Conservation (phyloP, 495 filamentous ascomycete species). For the Cercophora scortea region DNA sequence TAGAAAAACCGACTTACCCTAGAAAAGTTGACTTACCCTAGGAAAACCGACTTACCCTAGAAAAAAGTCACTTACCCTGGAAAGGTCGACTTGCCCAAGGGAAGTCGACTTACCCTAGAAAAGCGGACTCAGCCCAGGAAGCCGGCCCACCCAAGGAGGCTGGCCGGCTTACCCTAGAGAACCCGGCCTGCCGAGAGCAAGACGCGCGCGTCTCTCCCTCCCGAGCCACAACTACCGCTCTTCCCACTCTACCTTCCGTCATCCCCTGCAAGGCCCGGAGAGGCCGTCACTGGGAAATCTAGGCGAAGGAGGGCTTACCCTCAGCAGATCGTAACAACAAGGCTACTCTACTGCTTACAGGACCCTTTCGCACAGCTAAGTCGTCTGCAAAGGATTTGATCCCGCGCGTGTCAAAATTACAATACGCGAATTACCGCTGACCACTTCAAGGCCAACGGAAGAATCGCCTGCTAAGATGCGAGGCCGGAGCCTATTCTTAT, state of each 20-base stretch:
- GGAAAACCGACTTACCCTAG: no score
- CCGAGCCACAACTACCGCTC: slow-evolving; percentile 17
- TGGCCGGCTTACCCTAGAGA: no score
- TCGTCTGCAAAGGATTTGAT: slow-evolving; percentile 61
- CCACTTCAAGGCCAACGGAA: slow-evolving; percentile 18
- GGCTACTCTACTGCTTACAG: slow-evolving; percentile 56
- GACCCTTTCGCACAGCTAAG: slow-evolving; percentile 49
- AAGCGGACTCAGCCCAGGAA: no score
- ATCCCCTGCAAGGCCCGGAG: neutral
- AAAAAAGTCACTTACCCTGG: no score
- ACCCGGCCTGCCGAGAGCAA: no score
- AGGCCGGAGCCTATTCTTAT: slow-evolving; percentile 57
- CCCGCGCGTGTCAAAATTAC: slow-evolving; percentile 55
- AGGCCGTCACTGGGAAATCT: slow-evolving; percentile 31
- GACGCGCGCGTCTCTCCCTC: no score
- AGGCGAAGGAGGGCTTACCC: slow-evolving; percentile 48
- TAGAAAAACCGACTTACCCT: no score
- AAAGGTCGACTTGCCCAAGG: no score
- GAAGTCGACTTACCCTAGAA: no score
- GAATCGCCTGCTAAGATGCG: slow-evolving; percentile 42
- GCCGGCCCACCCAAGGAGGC: no score
- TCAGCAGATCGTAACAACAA: slow-evolving; percentile 60
- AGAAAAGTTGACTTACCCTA: no score
- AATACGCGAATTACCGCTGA: slow-evolving; percentile 38
- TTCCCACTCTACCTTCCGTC: slow-evolving; percentile 36